A percentile compares a stretch with the other conserved stretches of the same genome.
phyloP scores from a whole-genome alignment of 2,329 filamentous ascomycete species.

The Biscogniauxia mediterranea region DNA sequence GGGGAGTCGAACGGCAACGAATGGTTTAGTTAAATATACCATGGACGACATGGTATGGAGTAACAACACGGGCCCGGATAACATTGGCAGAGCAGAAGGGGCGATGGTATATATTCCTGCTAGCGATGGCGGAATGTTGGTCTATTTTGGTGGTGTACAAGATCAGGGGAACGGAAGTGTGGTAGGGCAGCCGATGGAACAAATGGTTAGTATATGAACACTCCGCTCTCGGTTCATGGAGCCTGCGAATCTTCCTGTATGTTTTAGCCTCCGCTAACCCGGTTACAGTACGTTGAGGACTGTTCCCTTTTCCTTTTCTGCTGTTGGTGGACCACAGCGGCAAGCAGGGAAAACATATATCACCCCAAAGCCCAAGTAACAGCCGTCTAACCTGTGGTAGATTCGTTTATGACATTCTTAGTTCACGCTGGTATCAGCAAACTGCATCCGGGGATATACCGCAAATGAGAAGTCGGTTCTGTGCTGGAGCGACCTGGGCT shows the following conservation, averaged over 20 bases:
- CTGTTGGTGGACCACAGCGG: neutral
- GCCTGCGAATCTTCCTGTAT: neutral
- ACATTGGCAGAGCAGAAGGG: slow-evolving; percentile 56
- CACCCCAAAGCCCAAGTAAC: neutral
- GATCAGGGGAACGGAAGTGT: slow-evolving; percentile 48
- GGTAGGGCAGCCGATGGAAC: slow-evolving; percentile 44
- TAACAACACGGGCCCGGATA: slow-evolving; percentile 54
- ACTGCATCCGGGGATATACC: slow-evolving; percentile 54
- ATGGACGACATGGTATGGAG: slow-evolving; percentile 51
- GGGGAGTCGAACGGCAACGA: slow-evolving; percentile 46
- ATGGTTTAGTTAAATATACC: slow-evolving; percentile 54
- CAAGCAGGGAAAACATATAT: neutral
- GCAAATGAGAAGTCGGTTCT: slow-evolving; percentile 54
- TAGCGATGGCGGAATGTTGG: slow-evolving; percentile 56
- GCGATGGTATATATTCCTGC: slow-evolving; percentile 59
- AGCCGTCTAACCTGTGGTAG: neutral
- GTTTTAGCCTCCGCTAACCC: neutral
- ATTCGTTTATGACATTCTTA: slow-evolving; percentile 59
- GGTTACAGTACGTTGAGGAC: neutral
- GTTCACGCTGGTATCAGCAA: slow-evolving; percentile 60
- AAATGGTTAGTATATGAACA: slow-evolving; percentile 35
- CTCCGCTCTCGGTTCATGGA: neutral
- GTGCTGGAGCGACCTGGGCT: slow-evolving; percentile 59
- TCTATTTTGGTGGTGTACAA: slow-evolving; percentile 61
- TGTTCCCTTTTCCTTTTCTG: neutral